Base-by-base conservation (phyloP, 306 rosid genomes). In the Senna siamea region DNA sequence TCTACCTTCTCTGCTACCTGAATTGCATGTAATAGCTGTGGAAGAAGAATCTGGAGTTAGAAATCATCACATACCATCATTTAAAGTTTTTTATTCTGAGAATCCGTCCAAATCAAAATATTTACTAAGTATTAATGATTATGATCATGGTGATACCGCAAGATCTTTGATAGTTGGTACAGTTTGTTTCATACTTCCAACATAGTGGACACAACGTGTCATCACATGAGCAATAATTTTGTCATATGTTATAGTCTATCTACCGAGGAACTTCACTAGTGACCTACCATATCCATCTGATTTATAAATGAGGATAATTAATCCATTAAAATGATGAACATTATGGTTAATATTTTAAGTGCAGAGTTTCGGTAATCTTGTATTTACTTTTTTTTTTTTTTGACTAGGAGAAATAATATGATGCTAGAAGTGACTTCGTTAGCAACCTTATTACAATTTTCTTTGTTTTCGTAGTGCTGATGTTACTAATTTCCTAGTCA, bases 1-100 rank as follows among this genome's bases (percentile, higher is more conserved):
- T 82, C 90, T 34, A 73, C 69, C 70, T 82, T 82, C 80, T 93
- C 98, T 6, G 98, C 97, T 20, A 78, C 90, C 72, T 91, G 98
- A 79, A 93, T 91, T 59, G 90, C 92, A 73, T 82, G 89, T 37
- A 93, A 75, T 50, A 90, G 23, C 98, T 90, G 87, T 79, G 43
- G 50, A 43, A 86, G 77, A 72, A 80, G 55, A 60, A 67, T 34
- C 15, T 11, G 5, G n/a, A 13, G 47, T 76, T 37, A 74, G 78
- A 58, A 68, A 74, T 22, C n/a, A 53, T 28, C 26, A 44, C 6
- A 41, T 12, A 40, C 18, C 32, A 62, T 37, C 44, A 34, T 73
- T 53, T 58, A 38, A 54, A 11, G 19, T 32, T 77, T 53, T n/a
- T n/a, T n/a, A n/a, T n/a, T n/a, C n/a, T n/a, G n/a, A n/a, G n/a